Base-by-base conservation (phyloP, 2,329 filamentous ascomycete species). In the Alternaria brassicicola region DNA sequence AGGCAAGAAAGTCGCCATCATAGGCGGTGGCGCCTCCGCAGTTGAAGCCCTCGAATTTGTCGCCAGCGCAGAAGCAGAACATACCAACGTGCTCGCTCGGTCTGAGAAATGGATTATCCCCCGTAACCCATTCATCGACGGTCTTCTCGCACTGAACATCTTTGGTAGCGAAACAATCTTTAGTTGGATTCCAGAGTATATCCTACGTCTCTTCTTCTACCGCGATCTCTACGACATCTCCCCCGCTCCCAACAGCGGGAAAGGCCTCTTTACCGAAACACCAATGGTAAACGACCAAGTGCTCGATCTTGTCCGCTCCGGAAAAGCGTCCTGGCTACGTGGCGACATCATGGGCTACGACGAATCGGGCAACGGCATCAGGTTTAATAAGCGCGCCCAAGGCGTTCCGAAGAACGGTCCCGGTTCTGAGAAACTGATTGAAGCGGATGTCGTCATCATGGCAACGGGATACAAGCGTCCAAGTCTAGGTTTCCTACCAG, bases 31-130 rank as follows among this genome's bases (percentile, higher is more conserved):
- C 2, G 91, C 92, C 13, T 91, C 88, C 52, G 92, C 91, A 3
- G 88, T 96, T 4, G 91, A 96, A 74, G 91, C 90, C 0, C 82
- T 96, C 25, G 91, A 96, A 70, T 96, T 92, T 66, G 90, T 90
- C 1, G 85, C 88, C 10, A 80, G 85, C 12, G 84, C 87, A 39
- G 83, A 87, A 4, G 91, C 91, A 0, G 79, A 81, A 7, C 87
- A 91, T 68, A 88, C 89, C 0, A 88, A 87, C 55, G 88, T 96
- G 28, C 83, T 96, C 9, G 87, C 91, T 0, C 84, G 92, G 42
- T 90, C 87, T 13, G 91, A 94, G 67, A 95, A 94, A 75, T 94
- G 91, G 91, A 91, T 95, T 62, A 93, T 94, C 51, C 92, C 92
- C 0, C 85, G 92, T 8, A 95, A 96, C 64, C 81, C 90, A 0